A percentile compares a stretch with the other conserved stretches of the same genome.
Conservation (phyloP, 495 filamentous ascomycete species). For the Staphylotrichum tortipilum region DNA sequence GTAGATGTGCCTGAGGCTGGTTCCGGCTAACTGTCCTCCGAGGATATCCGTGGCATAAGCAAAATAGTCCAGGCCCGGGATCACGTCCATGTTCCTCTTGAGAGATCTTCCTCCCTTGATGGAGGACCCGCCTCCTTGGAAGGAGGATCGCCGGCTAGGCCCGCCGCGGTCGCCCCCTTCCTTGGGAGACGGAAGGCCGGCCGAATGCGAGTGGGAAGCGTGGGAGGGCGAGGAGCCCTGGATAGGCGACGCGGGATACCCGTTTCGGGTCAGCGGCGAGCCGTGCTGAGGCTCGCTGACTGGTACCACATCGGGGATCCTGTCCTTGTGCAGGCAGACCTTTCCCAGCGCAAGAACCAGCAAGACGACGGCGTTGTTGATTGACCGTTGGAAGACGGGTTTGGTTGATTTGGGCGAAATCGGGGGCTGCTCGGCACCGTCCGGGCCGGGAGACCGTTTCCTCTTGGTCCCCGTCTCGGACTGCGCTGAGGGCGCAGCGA, state of each 20-base stretch:
- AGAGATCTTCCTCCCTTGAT: constrained; percentile 19
- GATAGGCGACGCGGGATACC: constrained; percentile 36
- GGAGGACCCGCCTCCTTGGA: constrained; percentile 29
- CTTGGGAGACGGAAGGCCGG: constrained; percentile 40
- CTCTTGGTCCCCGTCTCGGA: constrained; percentile 47
- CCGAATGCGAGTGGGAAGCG: constrained; percentile 30
- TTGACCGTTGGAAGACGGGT: constrained; percentile 45
- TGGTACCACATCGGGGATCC: constrained; percentile 51
- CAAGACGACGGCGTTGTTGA: constrained; percentile 68
- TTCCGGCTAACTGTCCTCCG: constrained; percentile 67
- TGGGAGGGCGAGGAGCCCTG: constrained; percentile 43
- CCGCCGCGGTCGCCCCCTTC: constrained; percentile 32
- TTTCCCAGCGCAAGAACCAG: constrained; percentile 79
- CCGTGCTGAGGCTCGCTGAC: constrained; percentile 34
- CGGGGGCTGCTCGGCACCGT: constrained; percentile 26
- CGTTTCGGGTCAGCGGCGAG: constrained; percentile 42
- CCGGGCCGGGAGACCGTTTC: constrained; percentile 44
- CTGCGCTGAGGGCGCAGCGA: constrained; percentile 6
- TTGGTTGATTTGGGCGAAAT: constrained; percentile 27
- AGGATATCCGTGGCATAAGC: constrained; percentile 80
- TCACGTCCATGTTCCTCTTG: constrained; percentile 68
- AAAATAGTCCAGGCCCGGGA: constrained; percentile 86
- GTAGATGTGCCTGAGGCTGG: constrained; percentile 72
- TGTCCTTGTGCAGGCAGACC: constrained; percentile 59
- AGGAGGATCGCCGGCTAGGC: constrained; percentile 35